Evolutionary conservation across 148 eudicot genomes (phyloP).

Genomic region (Chenopodium formosanum): DNA sequence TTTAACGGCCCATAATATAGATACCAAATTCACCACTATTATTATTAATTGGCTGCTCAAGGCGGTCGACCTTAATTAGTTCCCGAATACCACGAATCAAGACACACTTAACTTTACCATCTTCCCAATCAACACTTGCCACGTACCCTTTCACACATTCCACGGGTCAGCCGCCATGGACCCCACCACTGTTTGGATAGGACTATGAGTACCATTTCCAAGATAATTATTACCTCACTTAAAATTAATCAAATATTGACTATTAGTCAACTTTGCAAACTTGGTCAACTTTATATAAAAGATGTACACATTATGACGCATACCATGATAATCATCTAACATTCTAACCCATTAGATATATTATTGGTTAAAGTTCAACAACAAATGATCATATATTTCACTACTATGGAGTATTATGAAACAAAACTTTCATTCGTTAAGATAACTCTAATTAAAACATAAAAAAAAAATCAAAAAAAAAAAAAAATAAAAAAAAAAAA

Average conservation of each 20-base stretch:
- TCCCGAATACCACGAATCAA: slow-evolving; percentile 31
- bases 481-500: no score
- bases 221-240: no score
- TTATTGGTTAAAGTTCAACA: no score
- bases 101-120: slow-evolving; percentile 13
- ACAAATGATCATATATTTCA: not conserved
- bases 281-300: not conserved
- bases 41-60: no score
- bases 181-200: slow-evolving; percentile 19
- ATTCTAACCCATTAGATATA: no score
- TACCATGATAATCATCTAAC: no score
- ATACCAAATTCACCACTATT: no score
- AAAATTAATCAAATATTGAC: no score
- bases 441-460: not conserved
- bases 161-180: slow-evolving; percentile 26
- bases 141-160: slow-evolving; percentile 13
- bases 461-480: no score
- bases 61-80: slow-evolving; percentile 9
- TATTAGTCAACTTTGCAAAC: not conserved
- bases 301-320: no score
- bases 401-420: no score
- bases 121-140: slow-evolving; percentile 8
- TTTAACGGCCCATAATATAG: slow-evolving; percentile 21
- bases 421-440: no score
- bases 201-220: not conserved